Conservation (phyloP, 1,284 basidiomycete genomes). For the Bondarzewia mesenterica region DNA sequence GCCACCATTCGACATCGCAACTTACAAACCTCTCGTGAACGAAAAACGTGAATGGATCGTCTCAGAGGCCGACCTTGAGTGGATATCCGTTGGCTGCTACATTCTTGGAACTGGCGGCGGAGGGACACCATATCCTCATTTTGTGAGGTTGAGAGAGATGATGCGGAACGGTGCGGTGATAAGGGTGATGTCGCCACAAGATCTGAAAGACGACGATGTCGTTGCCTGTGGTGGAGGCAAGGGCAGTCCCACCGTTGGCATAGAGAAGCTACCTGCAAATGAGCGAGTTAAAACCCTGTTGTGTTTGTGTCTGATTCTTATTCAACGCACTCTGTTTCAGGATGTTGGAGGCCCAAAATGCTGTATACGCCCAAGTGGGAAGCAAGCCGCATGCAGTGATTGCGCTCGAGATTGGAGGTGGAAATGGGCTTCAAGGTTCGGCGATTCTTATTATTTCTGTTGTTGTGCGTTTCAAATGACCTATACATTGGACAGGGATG, state of each 20-base stretch:
- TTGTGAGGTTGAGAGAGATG: constrained; percentile 15
- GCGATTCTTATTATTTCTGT: neutral
- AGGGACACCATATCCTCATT: constrained; percentile 15
- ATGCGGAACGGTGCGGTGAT: constrained; percentile 15
- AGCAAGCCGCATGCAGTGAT: neutral
- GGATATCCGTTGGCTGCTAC: neutral
- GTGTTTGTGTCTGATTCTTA: too few species aligned
- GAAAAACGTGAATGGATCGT: neutral
- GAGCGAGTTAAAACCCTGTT: constrained; percentile 1
- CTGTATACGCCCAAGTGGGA: neutral
- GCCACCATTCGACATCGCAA: constrained; percentile 16
- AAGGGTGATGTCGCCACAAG: constrained; percentile 13
- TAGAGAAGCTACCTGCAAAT: constrained; percentile 8
- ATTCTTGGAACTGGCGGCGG: constrained; percentile 10
- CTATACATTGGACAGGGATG: neutral
- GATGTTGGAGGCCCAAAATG: neutral
- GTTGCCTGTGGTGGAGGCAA: constrained; percentile 12
- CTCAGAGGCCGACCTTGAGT: neutral
- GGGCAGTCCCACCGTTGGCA: constrained; percentile 24
- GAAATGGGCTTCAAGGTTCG: neutral
- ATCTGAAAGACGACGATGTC: constrained; percentile 8
- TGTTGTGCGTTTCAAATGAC: neutral
- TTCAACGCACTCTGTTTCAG: too few species aligned
- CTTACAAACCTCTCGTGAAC: neutral
- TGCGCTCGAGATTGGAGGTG: neutral